Evolutionary conservation across 306 rosid species (phyloP), one percentile per base, ranked within the genome.

Genomic region (Ceratonia siliqua): DNA sequence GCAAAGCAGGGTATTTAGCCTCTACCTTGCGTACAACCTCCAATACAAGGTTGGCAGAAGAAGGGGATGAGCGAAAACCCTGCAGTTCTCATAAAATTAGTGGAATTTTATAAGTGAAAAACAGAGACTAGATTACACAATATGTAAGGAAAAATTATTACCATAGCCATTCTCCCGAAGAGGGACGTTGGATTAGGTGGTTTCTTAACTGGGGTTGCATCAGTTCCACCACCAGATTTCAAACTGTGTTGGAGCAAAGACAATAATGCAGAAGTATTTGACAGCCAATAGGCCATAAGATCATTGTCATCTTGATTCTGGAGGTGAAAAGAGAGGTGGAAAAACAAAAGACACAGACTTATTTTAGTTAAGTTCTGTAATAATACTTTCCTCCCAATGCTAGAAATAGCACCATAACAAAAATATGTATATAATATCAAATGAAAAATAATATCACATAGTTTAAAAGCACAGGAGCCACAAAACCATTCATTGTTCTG

Each of bases 161-260:
- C 97, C 96, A 87, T 87, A 53, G 97, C 70, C 97, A 92, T 92
- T 87, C 97, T 89, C 84, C 93, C 97, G 82, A 92, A 92, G 66
- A 92, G 73, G 35, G 97, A 92, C 8, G 93, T 86, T 49, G 97
- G 87, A 67, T 86, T 79, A 10, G 91, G 85, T 6, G 89, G 87
- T 67, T 89, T 92, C 43, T 79, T 81, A 21, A 57, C 79, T 54
- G 86, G 81, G 54, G 89, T 84, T 59, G 90, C 82, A 50, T 86
- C 63, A 41, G 72, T 41, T 56, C 43, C 53, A 42, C 83, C 83
- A 69, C 85, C 68, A 73, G 86, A 87, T 84, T 86, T 89, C 80
- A 92, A 79, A 83, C 93, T 92, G 80, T 62, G 84, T 68, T 92
- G 91, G 48, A 92, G 91, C 82, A 92, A 76, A 82, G 90, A 92